Percentiles rank a stretch among this genome's conserved stretches.
Conservation (phyloP, 2,329 filamentous ascomycete genomes). For the Microascus cirrosus region DNA sequence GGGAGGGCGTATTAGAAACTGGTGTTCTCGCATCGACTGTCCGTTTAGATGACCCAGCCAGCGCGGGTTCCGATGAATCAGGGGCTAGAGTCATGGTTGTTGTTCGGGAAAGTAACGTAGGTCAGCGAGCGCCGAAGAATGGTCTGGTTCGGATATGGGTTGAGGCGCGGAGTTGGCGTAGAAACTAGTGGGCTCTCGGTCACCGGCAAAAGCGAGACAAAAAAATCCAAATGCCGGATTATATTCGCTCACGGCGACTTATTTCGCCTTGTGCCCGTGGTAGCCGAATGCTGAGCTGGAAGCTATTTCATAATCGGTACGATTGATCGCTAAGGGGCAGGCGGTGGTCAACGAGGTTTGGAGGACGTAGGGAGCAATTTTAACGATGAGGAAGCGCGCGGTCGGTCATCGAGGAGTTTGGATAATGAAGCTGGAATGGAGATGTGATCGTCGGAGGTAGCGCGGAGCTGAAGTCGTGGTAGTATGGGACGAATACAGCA, state of each 20-base stretch:
- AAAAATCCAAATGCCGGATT: not conserved
- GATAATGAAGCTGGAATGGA: not conserved
- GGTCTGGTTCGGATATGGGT: not conserved
- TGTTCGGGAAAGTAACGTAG: not conserved
- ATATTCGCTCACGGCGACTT: not conserved
- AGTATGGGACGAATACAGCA: not conserved
- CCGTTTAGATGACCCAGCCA: slow-evolving; percentile 1
- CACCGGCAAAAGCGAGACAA: not conserved
- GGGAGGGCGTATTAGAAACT: slow-evolving; percentile 18
- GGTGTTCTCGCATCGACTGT: slow-evolving; percentile 15
- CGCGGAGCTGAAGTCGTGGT: not conserved
- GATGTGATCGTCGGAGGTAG: not conserved
- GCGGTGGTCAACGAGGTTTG: not conserved
- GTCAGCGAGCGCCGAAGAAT: not conserved
- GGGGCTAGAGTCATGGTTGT: slow-evolving; percentile 21
- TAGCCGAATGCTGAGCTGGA: not conserved
- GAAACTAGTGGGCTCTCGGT: not conserved
- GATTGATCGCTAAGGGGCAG: not conserved
- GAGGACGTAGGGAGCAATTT: not conserved
- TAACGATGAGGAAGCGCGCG: not conserved
- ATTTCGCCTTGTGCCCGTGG: not conserved
- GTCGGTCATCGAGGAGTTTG: not conserved
- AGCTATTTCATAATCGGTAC: slow-evolving; percentile 3
- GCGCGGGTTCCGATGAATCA: slow-evolving; percentile 12
- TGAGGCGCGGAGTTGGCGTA: slow-evolving; percentile 1